Evolutionary conservation across 495 filamentous ascomycete genomes (phyloP).

Genomic region (Penicillium crystallinum): DNA sequence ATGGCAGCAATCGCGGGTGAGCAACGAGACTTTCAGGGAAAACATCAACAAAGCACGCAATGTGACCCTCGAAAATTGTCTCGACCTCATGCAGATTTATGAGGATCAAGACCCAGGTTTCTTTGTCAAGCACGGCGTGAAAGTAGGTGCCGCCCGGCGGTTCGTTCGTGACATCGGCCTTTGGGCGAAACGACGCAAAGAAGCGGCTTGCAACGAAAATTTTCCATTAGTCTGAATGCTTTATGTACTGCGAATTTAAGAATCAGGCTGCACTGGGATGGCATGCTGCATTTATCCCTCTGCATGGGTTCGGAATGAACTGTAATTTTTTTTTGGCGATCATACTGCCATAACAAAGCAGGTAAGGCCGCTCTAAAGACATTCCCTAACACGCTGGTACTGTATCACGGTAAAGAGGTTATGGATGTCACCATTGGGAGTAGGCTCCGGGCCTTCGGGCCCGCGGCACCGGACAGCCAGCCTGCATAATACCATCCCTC

Average conservation of each 20-base stretch:
- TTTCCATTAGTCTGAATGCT: background rate
- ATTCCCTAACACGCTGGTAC: too few relatives aligned
- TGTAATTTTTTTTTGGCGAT: background rate
- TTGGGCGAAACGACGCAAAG: background rate
- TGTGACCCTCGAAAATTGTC: constrained; percentile 7
- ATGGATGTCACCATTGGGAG: too few relatives aligned
- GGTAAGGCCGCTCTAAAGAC: background rate
- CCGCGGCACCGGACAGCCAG: too few relatives aligned
- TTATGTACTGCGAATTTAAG: background rate
- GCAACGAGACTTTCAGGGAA: constrained; percentile 7
- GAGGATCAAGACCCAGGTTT: constrained; percentile 17
- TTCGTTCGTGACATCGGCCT: background rate
- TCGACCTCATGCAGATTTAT: constrained; percentile 20
- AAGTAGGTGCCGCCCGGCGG: background rate
- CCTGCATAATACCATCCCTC: too few relatives aligned
- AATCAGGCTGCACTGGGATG: background rate
- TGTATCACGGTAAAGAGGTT: too few relatives aligned
- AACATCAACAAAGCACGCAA: constrained; percentile 13
- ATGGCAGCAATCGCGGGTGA: constrained; percentile 16
- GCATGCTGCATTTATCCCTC: background rate
- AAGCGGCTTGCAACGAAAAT: background rate
- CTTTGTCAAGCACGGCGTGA: constrained; percentile 9
- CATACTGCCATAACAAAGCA: background rate
- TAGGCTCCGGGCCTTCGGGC: too few relatives aligned
- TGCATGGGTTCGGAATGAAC: background rate